A percentile compares a stretch with the other conserved stretches of the same genome.
These are phyloP conservation scores for Cryptococcus depauperatus DNA, from an alignment of 1,284 basidiomycete species.

Conservation along the genomic window DNA sequence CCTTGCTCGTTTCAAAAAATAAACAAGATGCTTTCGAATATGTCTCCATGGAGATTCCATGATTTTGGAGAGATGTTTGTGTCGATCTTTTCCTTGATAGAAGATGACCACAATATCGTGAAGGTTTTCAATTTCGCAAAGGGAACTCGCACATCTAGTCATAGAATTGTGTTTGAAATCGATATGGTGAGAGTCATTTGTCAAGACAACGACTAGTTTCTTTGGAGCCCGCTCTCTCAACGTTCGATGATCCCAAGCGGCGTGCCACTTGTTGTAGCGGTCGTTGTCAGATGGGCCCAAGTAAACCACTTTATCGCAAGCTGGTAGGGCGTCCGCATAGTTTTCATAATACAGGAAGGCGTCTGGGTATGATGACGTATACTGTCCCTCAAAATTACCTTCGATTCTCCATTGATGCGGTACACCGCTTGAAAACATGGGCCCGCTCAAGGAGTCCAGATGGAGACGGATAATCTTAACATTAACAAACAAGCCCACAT, in stretches of 20 bases:
- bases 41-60: background rate
- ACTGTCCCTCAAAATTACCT: too few species aligned
- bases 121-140: background rate
- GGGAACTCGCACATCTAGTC: background rate
- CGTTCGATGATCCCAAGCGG: background rate
- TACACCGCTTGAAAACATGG: background rate
- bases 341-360: background rate
- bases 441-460: background rate
- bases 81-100: background rate
- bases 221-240: background rate
- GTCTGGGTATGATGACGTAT: too few species aligned
- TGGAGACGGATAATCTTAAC: slow-evolving; percentile 1
- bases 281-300: background rate
- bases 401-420: background rate
- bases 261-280: background rate
- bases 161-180: too few species aligned
- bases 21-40: background rate
- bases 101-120: background rate
- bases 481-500: background rate
- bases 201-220: slow-evolving; percentile 1
- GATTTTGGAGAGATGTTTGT: background rate
- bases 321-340: background rate
- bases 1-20: background rate
- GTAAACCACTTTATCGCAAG: slow-evolving; percentile 1
- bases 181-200: background rate